Conservation (phyloP, 768 basidiomycete genomes). For the Suillus brevipes region DNA sequence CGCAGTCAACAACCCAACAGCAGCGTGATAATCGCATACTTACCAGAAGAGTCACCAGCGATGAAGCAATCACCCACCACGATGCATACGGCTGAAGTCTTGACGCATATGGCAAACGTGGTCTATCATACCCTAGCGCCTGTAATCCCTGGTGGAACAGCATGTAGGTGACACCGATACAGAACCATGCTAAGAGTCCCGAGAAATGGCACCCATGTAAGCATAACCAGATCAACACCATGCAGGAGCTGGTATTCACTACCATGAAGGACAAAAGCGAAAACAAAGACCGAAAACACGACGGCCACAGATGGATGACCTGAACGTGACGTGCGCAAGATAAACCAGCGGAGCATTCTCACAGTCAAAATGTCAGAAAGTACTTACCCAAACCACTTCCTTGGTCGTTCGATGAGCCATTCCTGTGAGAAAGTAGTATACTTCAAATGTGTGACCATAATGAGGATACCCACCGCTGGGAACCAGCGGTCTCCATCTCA, state of each 20-base stretch:
- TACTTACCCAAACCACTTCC: neutral
- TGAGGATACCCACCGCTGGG: neutral
- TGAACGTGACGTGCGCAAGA: neutral
- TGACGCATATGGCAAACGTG: neutral
- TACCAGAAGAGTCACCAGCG: neutral
- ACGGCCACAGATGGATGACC: neutral
- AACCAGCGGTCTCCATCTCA: slow-evolving; percentile 1
- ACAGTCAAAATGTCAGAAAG: neutral
- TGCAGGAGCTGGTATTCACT: neutral
- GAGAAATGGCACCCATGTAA: neutral
- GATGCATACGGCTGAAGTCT: neutral
- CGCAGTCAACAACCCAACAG: neutral
- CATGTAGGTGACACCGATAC: neutral
- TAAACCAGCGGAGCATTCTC: neutral
- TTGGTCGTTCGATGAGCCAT: neutral
- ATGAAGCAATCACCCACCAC: neutral
- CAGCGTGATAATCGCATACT: neutral
- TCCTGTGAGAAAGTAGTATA: neutral
- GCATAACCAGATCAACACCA: neutral
- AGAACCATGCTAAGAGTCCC: neutral
- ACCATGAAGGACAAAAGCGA: neutral
- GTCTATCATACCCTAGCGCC: neutral
- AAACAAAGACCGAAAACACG: neutral
- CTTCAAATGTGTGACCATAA: neutral
- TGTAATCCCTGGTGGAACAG: neutral